Conservation (phyloP, 2,329 filamentous ascomycete species). For the Penicillium occitanis region DNA sequence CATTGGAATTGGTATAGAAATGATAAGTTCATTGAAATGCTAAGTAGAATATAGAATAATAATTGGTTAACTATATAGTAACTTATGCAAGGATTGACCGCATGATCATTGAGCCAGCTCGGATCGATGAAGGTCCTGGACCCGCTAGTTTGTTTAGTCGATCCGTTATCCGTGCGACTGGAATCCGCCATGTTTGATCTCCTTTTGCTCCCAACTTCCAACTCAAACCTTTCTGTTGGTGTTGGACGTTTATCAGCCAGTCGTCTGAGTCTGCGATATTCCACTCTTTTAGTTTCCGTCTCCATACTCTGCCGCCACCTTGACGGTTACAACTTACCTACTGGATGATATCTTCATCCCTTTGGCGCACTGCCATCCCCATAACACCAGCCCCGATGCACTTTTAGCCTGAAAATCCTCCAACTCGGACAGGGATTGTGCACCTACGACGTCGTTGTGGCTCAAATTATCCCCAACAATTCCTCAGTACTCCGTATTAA, state of each 20-base stretch:
- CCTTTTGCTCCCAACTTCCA: neutral
- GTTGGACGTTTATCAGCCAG: neutral
- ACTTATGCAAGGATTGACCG: neutral
- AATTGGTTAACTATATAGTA: neutral
- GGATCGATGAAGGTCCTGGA: neutral
- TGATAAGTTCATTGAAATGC: neutral
- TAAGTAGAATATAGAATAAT: neutral
- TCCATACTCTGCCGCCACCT: neutral
- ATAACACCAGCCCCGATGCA: neutral
- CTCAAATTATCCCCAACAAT: neutral
- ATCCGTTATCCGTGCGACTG: neutral
- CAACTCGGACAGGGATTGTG: neutral
- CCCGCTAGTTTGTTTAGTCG: constrained; percentile 2
- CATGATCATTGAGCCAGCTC: neutral
- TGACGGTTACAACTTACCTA: neutral
- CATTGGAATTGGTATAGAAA: neutral
- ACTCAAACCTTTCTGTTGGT: neutral
- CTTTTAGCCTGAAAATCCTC: neutral
- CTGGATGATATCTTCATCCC: neutral
- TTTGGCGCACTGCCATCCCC: neutral
- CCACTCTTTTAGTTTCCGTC: neutral
- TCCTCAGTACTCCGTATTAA: neutral
- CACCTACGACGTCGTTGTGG: neutral
- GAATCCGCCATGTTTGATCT: neutral
- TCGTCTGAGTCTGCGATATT: neutral